Evolutionary conservation across 2,329 filamentous ascomycete genomes (phyloP).

Genomic region (Macroventuria anomochaeta): DNA sequence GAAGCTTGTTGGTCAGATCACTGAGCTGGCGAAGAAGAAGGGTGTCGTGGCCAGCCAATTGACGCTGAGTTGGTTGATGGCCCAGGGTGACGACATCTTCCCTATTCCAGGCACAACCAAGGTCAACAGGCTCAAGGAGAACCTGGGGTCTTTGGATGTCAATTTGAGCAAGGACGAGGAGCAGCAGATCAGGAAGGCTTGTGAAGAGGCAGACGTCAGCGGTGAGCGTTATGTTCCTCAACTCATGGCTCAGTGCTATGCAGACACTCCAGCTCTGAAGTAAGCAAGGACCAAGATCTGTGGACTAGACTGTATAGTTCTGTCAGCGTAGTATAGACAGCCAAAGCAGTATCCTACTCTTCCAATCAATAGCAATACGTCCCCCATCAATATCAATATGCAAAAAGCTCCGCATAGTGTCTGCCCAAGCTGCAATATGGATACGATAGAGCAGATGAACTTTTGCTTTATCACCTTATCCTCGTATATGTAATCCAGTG

Average conservation of each 20-base stretch:
- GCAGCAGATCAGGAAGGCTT: slow-evolving; percentile 34
- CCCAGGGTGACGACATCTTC: slow-evolving; percentile 58
- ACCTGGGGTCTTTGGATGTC: slow-evolving; percentile 35
- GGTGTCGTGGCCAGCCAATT: slow-evolving; percentile 64
- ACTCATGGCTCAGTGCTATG: slow-evolving; percentile 45
- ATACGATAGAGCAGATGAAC: too few species aligned
- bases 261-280: slow-evolving; percentile 47
- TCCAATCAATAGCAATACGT: too few species aligned
- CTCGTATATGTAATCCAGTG: too few species aligned
- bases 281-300: not conserved
- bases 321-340: too few species aligned
- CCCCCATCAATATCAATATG: too few species aligned
- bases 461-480: too few species aligned
- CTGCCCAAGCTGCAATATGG: too few species aligned
- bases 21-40: slow-evolving; percentile 53
- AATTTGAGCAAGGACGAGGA: slow-evolving; percentile 39
- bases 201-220: slow-evolving; percentile 50
- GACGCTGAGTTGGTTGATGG: slow-evolving; percentile 52
- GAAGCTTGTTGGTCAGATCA: slow-evolving; percentile 42
- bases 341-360: too few species aligned
- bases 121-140: slow-evolving; percentile 41
- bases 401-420: too few species aligned
- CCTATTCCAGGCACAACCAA: slow-evolving; percentile 61
- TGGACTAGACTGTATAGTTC: too few species aligned
- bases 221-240: slow-evolving; percentile 51